These are phyloP conservation scores for Eucalyptus sideroxylon DNA, from an alignment of 345 rosid genomes.

Conservation along the genomic window DNA sequence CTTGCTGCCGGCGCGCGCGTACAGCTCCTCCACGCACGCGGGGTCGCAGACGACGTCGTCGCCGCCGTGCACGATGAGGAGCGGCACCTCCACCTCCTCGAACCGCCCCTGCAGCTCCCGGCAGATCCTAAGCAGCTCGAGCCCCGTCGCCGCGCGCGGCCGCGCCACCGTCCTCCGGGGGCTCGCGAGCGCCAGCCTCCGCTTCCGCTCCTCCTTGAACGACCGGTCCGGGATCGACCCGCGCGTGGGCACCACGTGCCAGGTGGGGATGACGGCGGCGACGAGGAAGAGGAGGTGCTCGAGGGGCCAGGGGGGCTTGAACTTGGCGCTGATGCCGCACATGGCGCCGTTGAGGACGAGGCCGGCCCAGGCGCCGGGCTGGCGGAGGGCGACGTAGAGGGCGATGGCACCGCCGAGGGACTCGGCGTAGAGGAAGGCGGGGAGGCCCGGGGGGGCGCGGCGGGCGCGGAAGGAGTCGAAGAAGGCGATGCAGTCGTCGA, in stretches of 20 bases:
- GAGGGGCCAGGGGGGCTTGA: slow-evolving; percentile 95
- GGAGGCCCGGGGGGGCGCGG: slow-evolving; percentile 35
- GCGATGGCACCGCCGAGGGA: slow-evolving; percentile 94
- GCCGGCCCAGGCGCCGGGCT: slow-evolving; percentile 66
- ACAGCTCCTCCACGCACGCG: slow-evolving; percentile 54
- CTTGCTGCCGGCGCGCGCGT: slow-evolving; percentile 44
- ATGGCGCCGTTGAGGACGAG: slow-evolving; percentile 81
- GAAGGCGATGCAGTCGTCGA: slow-evolving; percentile 69
- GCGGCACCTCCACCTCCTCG: slow-evolving; percentile 72
- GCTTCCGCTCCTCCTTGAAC: slow-evolving; percentile 79
- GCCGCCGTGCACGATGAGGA: slow-evolving; percentile 70
- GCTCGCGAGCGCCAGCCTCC: slow-evolving; percentile 51
- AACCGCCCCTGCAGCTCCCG: slow-evolving; percentile 63
- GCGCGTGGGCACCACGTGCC: slow-evolving; percentile 89
- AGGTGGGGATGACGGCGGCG: slow-evolving; percentile 68
- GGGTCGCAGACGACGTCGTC: slow-evolving; percentile 83
- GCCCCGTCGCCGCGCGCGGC: slow-evolving; percentile 88
- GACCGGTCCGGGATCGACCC: slow-evolving; percentile 56
- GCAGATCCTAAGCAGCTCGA: slow-evolving; percentile 65
- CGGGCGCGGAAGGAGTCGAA: slow-evolving; percentile 50
- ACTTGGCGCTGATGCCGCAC: slow-evolving; percentile 83
- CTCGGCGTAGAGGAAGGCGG: slow-evolving; percentile 74
- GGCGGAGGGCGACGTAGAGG: slow-evolving; percentile 62
- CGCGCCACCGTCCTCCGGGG: slow-evolving; percentile 44
- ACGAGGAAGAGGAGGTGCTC: slow-evolving; percentile 57